Evolutionary conservation across 345 rosid species (phyloP).

Genomic region (Euclidium syriacum): DNA sequence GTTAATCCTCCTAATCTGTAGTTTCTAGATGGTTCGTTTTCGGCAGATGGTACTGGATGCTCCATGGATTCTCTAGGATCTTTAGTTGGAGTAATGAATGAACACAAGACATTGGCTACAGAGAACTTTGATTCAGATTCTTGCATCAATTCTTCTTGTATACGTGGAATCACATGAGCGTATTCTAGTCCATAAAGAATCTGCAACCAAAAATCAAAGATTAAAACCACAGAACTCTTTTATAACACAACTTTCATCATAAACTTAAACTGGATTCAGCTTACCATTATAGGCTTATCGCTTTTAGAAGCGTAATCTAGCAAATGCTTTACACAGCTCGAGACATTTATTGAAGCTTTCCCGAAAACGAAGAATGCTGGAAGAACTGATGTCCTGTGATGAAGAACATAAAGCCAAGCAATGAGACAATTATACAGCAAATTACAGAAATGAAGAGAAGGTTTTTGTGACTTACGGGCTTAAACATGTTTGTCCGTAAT

Average conservation of each 20-base stretch:
- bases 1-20: constrained; percentile 66
- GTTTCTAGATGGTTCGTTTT: constrained; percentile 14
- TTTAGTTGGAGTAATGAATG: constrained; percentile 46
- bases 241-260: not conserved
- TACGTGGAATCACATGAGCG: constrained; percentile 47
- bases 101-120: constrained; percentile 57
- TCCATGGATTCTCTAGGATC: constrained; percentile 29
- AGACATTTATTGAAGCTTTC: constrained; percentile 47
- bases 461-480: constrained; percentile 62
- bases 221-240: not conserved
- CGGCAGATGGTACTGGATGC: constrained; percentile 22
- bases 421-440: not conserved
- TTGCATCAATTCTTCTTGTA: constrained; percentile 43
- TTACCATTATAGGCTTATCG: constrained; percentile 62
- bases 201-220: constrained; percentile 35
- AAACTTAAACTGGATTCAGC: not conserved
- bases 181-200: constrained; percentile 88
- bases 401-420: not conserved
- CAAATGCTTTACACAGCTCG: constrained; percentile 46
- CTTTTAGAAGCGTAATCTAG: constrained; percentile 29
- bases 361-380: constrained; percentile 87
- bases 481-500: constrained; percentile 90
- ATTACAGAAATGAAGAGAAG: not conserved
- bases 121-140: constrained; percentile 26
- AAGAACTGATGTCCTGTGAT: constrained; percentile 68